Base-by-base conservation (phyloP, 2,329 filamentous ascomycete species). In the Fusarium sororula region DNA sequence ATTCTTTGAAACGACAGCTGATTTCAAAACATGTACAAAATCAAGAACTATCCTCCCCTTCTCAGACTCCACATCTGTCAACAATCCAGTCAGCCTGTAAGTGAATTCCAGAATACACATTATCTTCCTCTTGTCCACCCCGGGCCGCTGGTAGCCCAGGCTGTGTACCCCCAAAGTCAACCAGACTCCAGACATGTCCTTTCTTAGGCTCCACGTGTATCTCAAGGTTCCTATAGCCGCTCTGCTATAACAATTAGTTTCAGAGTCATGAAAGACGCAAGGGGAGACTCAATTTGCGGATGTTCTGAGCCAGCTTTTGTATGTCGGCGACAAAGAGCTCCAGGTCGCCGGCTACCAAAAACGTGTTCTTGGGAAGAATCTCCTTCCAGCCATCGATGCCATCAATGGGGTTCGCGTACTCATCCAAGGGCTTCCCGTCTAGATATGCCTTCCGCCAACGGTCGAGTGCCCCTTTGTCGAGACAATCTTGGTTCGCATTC, bases 181-280 rank as follows among this genome's bases (percentile, higher is more conserved):
- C 32, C n/a, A 37, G 6, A 53, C 32, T 37, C 50, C 32, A 53
- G 8, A 37, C 50, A 26, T 53, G 32, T 1, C 50, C 50, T 20
- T 53, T 53, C 17, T 35, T 53, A 15, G 32, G 50, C 18, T 35
- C n/a, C 0, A 53, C n/a, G 1, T 37, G 18, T 0, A 37, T 35
- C 9, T 26, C 17, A 2, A 53, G 17, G 5, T 8, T 20, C 11
- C 3, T 15, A 5, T 53, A 53, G 0, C 22, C 28, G 32, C 32
- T 53, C n/a, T 53, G 12, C 9, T 30, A 37, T 6, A 3, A 4
- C 5, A 10, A 18, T 51, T 11, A 32, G 48, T 51, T 51, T 24
- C 22, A 10, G 4, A 18, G 15, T 50, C 11, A 32, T 0, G 0
- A 2, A 30, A 8, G 7, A 1, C 7, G 3, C 20, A n/a, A 3